Conservation (phyloP, 257 asterid species). For the Salvia rosmarinus region DNA sequence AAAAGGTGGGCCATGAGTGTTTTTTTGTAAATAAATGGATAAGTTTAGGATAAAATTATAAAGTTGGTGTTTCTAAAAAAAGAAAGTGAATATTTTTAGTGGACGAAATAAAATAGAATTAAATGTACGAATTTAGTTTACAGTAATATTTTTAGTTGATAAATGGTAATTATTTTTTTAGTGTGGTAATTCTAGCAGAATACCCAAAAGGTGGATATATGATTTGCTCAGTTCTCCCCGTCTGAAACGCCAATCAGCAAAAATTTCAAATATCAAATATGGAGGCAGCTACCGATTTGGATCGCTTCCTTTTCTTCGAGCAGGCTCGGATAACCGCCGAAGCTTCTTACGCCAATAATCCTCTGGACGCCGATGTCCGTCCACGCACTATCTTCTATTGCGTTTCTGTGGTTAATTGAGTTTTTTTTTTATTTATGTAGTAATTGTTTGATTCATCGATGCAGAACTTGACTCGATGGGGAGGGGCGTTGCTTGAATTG, state of each 20-base stretch:
- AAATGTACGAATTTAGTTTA: no score
- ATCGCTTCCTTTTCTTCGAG: constrained; percentile 73
- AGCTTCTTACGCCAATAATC: constrained; percentile 56
- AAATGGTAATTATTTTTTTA: no score
- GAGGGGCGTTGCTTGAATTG: constrained; percentile 49
- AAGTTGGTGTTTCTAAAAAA: no score
- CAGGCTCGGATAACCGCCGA: constrained; percentile 70
- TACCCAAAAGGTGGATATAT: no score
- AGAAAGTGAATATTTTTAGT: no score
- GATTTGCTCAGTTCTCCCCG: no score
- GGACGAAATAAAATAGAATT: no score
- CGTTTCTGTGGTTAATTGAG: background rate
- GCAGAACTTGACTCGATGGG: constrained; percentile 57
- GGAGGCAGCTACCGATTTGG: constrained; percentile 64
- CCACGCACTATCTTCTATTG: background rate
- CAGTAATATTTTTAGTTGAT: no score
- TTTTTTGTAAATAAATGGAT: no score
- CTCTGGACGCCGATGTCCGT: constrained; percentile 65
- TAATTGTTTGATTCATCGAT: constrained; percentile 10
- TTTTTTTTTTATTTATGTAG: background rate
- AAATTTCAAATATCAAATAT: constrained; percentile 32
- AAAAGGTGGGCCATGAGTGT: no score
- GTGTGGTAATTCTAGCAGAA: no score
- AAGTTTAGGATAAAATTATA: no score
- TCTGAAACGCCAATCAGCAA: background rate